phyloP scores from a whole-genome alignment of 306 rosid genomes.

The Ziziphus jujuba region DNA sequence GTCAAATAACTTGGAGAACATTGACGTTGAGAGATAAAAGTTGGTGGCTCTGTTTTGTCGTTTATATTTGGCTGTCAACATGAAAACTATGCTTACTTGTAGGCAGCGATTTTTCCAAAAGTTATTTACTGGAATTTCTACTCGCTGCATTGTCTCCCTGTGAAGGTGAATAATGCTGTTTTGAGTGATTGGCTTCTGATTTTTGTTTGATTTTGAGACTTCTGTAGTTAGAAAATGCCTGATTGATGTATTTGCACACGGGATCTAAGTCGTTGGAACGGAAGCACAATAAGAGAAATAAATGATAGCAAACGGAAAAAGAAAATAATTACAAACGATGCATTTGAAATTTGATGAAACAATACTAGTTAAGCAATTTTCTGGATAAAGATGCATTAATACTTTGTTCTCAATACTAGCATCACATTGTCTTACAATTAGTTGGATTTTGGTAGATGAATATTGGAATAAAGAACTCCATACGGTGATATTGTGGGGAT shows the following conservation, averaged over 20 bases:
- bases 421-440: no score
- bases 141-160: conserved; percentile 7
- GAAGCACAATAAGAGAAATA: conserved; percentile 1
- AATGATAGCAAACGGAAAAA: not conserved
- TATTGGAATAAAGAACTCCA: no score
- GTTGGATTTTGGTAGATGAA: no score
- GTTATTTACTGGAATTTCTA: conserved; percentile 2
- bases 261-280: not conserved
- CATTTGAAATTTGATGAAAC: not conserved
- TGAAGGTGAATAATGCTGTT: not conserved
- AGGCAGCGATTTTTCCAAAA: conserved; percentile 16
- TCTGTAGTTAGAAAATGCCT: not conserved
- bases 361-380: no score
- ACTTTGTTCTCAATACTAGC: no score
- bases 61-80: conserved; percentile 30
- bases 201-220: conserved; percentile 1
- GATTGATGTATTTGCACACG: conserved; percentile 4
- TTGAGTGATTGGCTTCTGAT: conserved; percentile 3
- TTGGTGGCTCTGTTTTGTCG: conserved; percentile 30
- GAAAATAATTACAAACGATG: not conserved
- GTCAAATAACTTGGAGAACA: conserved; percentile 54
- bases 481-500: no score
- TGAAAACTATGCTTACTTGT: conserved; percentile 6
- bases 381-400: no score
- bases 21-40: conserved; percentile 27